Base-by-base conservation (phyloP, 1,284 basidiomycete species). In the Sporisorium scitamineum region DNA sequence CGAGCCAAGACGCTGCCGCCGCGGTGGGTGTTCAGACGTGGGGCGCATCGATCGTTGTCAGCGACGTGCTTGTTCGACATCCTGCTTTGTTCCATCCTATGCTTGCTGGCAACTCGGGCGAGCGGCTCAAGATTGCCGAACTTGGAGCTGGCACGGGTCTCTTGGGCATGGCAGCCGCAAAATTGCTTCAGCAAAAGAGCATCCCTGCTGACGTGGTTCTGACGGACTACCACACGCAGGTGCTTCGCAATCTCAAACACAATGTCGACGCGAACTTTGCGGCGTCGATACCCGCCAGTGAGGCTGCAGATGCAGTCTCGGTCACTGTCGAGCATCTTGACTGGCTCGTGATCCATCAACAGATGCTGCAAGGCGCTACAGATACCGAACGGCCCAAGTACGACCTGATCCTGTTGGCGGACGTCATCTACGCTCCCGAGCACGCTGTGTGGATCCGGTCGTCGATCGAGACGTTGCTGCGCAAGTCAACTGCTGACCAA, bases 11-110 rank as follows among this genome's bases (percentile, higher is more conserved):
- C 27, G 71, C 73, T 13, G 71, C 76, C n/a, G 76, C 64, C 10
- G 76, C 76, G 44, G 71, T 78, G 0, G 76, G 76, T 10, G 76
- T 74, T 2, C 71, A 76, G 47, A 78, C 76, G 3, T 78, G 76
- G 76, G 76, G 67, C 5, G 68, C 71, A 5, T 54, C 76, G 6
- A 65, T 76, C 52, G 55, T 75, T 8, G 54, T 74, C 16, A 71
- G 72, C 51, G 76, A 75, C 27, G 61, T 71, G 24, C 39, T 78
- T 10, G 44, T 71, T 22, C 61, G 70, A 16, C 56, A 62, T 41
- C 69, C 70, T 1, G 41, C 45, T 13, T 50, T 69, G 11, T 78
- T 76, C n/a, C 72, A 73, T 24, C 47, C 54, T 14, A 39, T 29
- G 2, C 61, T 65, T 22, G 44, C 44, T 5, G 6, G 3, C 3